phyloP scores from a whole-genome alignment of 2,329 filamentous ascomycete genomes.

The Triangularia verruculosa region DNA sequence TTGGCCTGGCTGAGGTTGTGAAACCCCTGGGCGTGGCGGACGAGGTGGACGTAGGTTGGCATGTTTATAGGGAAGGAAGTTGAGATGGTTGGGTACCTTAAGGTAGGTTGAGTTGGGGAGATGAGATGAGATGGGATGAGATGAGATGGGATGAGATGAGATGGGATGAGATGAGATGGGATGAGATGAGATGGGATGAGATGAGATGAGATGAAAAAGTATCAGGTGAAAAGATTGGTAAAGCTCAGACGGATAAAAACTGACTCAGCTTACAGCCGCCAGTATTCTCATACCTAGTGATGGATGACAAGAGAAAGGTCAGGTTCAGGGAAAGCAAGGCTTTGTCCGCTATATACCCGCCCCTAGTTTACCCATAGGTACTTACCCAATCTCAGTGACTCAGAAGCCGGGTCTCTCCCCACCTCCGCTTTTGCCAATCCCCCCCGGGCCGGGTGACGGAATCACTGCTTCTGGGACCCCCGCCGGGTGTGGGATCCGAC shows the following conservation, averaged over 20 bases:
- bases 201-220: not conserved
- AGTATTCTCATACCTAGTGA: no score
- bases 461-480: not conserved
- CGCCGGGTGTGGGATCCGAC: not conserved
- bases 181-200: not conserved
- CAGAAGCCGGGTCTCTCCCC: not conserved
- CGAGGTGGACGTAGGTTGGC: constrained; percentile 55
- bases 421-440: not conserved
- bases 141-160: not conserved
- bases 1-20: constrained; percentile 75
- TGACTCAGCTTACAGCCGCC: not conserved
- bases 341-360: not conserved
- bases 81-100: no score
- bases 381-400: not conserved
- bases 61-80: not conserved
- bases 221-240: not conserved
- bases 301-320: no score
- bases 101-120: no score
- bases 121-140: not conserved
- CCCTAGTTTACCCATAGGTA: no score
- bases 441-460: not conserved
- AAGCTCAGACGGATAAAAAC: not conserved
- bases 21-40: constrained; percentile 74
- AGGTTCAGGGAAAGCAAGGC: not conserved
- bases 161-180: not conserved